Conservation (phyloP, 306 rosid species). For the Fagus sylvatica region DNA sequence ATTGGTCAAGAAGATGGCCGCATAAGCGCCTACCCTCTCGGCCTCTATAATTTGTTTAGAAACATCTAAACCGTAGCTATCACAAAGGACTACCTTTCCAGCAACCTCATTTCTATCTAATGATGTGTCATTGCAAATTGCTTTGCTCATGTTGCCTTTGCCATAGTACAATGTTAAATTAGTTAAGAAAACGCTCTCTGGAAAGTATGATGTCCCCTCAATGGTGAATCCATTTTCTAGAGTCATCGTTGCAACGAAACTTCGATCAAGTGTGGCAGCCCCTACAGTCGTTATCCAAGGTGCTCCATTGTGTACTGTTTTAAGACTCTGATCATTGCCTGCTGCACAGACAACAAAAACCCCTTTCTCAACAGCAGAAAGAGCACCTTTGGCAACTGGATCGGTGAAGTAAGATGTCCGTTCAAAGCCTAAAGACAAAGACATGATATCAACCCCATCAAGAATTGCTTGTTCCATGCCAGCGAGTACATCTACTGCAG, state of each 20-base stretch:
- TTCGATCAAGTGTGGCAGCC: constrained; percentile 5
- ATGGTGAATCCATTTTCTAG: not conserved
- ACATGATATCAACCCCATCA: no score
- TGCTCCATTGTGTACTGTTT: not conserved
- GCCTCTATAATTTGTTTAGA: not conserved
- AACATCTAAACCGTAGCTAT: no score
- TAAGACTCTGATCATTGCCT: not conserved
- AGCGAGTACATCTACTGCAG: no score
- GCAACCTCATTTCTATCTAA: constrained; percentile 10
- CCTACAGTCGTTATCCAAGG: constrained; percentile 29
- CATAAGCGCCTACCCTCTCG: not conserved
- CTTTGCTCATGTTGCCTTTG: constrained; percentile 2
- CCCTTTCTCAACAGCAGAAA: not conserved
- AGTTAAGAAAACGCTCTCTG: not conserved
- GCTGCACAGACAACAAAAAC: not conserved
- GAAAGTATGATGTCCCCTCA: constrained; percentile 6
- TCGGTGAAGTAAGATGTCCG: not conserved
- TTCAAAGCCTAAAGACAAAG: not conserved
- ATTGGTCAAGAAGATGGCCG: constrained; percentile 1
- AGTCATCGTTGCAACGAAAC: not conserved
- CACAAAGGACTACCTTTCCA: constrained; percentile 17
- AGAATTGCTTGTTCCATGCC: not conserved
- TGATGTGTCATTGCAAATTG: not conserved
- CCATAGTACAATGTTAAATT: constrained; percentile 10
- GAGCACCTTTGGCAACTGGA: not conserved